Conservation (phyloP, 257 asterid species). For the Penstemon newberryi region DNA sequence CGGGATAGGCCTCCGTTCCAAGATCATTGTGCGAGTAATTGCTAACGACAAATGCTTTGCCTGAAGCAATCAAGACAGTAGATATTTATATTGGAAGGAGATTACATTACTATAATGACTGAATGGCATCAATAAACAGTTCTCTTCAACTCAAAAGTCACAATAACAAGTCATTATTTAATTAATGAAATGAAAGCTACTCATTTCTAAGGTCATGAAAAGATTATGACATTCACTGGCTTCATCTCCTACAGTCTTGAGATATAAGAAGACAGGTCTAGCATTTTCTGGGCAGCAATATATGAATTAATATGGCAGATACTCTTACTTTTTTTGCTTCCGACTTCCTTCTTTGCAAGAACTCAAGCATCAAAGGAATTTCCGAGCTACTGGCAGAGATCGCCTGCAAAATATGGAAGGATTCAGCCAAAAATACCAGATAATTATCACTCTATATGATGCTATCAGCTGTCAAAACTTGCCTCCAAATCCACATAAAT, state of each 20-base stretch:
- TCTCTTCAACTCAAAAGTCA: conserved; percentile 18
- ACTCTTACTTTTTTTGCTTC: conserved; percentile 81
- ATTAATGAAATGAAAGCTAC: conserved; percentile 11
- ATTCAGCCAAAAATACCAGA: conserved; percentile 31
- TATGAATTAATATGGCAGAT: conserved; percentile 17
- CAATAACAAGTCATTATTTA: conserved; percentile 9
- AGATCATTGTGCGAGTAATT: conserved; percentile 58
- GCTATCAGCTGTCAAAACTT: conserved; percentile 36
- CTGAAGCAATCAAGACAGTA: conserved; percentile 46
- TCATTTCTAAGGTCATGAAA: conserved; percentile 13
- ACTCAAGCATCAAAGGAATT: conserved; percentile 69
- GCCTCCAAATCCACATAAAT: conserved; percentile 86
- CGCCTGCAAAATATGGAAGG: conserved; percentile 56
- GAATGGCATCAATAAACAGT: not conserved
- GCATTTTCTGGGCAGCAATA: not conserved
- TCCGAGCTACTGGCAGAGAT: conserved; percentile 94
- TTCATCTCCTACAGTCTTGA: conserved; percentile 13
- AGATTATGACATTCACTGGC: conserved; percentile 5
- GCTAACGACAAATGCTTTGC: conserved; percentile 80
- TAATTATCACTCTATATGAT: conserved; percentile 20
- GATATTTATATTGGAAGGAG: conserved; percentile 20
- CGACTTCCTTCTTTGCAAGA: conserved; percentile 84
- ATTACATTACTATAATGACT: conserved; percentile 17
- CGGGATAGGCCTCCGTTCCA: conserved; percentile 82
- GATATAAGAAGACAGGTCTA: conserved; percentile 5